phyloP scores from a whole-genome alignment of 2,329 filamentous ascomycete genomes.

The Beauveria rudraprayagi region DNA sequence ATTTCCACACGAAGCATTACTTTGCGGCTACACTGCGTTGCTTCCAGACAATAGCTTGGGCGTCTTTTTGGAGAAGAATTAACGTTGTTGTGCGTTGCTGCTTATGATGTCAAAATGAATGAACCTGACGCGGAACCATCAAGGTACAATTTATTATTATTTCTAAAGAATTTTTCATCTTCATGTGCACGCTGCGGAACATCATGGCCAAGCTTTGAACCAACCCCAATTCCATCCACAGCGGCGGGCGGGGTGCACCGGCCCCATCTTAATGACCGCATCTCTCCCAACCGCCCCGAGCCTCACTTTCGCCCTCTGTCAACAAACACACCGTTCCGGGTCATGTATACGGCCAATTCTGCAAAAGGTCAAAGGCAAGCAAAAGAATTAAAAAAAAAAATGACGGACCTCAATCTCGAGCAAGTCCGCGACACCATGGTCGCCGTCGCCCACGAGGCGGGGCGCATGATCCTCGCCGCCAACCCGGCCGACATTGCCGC shows the following conservation, averaged over 20 bases:
- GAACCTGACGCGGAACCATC: no score
- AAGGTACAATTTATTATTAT: no score
- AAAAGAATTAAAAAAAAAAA: constrained; percentile 21
- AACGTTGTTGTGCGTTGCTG: background rate
- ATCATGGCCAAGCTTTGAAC: background rate
- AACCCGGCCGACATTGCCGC: constrained; percentile 50
- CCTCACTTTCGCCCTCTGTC: background rate
- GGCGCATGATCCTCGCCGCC: constrained; percentile 53
- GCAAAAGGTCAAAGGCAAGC: constrained; percentile 19
- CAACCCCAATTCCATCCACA: background rate
- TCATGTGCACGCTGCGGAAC: background rate
- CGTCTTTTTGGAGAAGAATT: no score
- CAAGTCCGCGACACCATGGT: constrained; percentile 55
- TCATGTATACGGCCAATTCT: no score
- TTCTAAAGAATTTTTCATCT: no score
- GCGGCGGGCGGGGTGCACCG: background rate
- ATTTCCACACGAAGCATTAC: no score
- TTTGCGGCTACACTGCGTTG: background rate
- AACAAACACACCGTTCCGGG: no score
- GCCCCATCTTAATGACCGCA: constrained; percentile 3
- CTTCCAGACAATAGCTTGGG: background rate
- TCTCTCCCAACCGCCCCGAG: background rate
- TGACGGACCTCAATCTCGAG: constrained; percentile 51
- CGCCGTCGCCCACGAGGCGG: constrained; percentile 53
- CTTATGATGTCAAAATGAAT: no score